A percentile compares a stretch with the other conserved stretches of the same genome.
Conservation (phyloP, 331 rosid genomes). For the Cucumis variabilis region DNA sequence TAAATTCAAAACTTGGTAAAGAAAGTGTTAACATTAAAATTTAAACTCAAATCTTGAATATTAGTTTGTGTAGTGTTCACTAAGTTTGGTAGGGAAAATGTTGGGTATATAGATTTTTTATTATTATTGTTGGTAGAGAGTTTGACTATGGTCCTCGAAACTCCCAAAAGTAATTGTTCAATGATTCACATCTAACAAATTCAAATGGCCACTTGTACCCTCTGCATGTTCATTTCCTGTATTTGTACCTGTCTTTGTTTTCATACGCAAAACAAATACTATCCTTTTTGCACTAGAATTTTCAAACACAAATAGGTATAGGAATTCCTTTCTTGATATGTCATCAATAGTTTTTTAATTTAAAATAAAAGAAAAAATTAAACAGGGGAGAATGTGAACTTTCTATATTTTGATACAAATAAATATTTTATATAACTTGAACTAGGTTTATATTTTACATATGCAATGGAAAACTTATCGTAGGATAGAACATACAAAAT, state of each 20-base stretch:
- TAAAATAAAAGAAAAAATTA: no score
- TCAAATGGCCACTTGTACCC: slow-evolving; percentile 24
- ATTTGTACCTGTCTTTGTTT: neutral
- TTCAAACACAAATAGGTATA: neutral
- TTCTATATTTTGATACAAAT: no score
- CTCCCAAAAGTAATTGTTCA: neutral
- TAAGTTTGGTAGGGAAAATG: no score
- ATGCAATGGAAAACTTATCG: no score
- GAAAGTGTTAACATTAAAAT: no score
- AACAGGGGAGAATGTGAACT: no score
- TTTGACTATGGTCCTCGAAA: neutral
- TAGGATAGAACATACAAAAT: no score
- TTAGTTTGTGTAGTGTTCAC: no score
- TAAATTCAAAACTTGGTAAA: no score
- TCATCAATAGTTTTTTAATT: neutral
- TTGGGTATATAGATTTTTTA: neutral
- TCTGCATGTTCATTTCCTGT: slow-evolving; percentile 15
- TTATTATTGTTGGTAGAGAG: neutral
- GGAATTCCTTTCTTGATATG: neutral
- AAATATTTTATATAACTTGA: no score
- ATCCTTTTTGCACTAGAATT: neutral
- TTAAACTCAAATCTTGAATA: no score
- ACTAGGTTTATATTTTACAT: no score
- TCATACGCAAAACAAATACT: neutral
- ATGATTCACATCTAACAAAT: neutral